Conservation (phyloP, 1,284 basidiomycete genomes). For the Tremellales sp. region DNA sequence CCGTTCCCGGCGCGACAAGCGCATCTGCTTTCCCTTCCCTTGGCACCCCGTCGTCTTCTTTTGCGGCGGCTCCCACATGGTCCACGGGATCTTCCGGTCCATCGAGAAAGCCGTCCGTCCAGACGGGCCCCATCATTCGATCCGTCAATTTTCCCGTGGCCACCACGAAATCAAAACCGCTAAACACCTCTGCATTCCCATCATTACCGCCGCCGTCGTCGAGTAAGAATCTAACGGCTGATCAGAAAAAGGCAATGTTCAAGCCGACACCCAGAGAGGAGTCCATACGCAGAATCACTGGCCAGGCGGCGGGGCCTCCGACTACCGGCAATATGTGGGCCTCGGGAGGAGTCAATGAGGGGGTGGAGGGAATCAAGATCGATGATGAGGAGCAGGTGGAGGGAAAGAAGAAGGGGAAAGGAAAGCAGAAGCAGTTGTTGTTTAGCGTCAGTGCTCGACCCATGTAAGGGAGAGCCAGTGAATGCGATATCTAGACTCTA, state of each 20-base stretch:
- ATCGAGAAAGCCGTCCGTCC: constrained; percentile 25
- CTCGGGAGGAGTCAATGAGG: constrained; percentile 1
- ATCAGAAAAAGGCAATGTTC: constrained; percentile 43
- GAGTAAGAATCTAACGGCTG: constrained; percentile 35
- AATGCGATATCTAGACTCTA: not conserved
- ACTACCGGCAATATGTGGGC: constrained; percentile 18
- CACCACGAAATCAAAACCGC: constrained; percentile 22
- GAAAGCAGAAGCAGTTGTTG: constrained; percentile 76
- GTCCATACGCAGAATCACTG: constrained; percentile 67
- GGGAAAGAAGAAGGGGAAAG: constrained; percentile 59
- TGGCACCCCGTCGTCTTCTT: constrained; percentile 39
- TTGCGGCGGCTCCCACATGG: constrained; percentile 11
- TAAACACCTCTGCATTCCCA: constrained; percentile 63
- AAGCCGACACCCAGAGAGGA: constrained; percentile 61
- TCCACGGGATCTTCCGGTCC: constrained; percentile 10
- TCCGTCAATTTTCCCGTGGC: constrained; percentile 38
- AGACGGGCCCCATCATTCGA: constrained; percentile 33
- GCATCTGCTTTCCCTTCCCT: not conserved
- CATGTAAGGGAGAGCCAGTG: not conserved
- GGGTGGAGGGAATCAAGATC: constrained; percentile 8
- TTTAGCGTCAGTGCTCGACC: constrained; percentile 56
- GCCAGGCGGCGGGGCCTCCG: constrained; percentile 51
- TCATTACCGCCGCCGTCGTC: constrained; percentile 56
- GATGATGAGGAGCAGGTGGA: constrained; percentile 20
- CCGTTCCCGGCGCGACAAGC: constrained; percentile 35